Percentiles rank a stretch among this genome's conserved stretches.
Conservation (phyloP, 139 green algal genomes). For the Closterium sp. region DNA sequence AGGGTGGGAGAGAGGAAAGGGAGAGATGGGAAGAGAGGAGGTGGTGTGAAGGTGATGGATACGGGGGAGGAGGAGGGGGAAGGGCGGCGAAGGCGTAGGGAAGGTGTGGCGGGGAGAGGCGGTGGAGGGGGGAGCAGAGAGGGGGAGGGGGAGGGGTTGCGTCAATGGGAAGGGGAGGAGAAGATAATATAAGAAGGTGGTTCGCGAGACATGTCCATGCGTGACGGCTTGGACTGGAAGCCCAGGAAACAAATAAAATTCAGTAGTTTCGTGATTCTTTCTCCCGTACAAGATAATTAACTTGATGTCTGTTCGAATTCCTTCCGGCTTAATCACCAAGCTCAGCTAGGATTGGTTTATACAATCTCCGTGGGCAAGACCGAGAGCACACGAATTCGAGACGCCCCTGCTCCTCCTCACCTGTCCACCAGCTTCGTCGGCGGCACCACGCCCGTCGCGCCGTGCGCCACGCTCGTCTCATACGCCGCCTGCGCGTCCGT, state of each 20-base stretch:
- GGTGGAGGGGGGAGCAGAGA: too few relatives aligned
- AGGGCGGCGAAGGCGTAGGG: background rate
- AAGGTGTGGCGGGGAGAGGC: too few relatives aligned
- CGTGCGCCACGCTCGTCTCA: conserved; percentile 64
- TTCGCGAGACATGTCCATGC: background rate
- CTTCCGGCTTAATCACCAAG: background rate
- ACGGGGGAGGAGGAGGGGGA: background rate
- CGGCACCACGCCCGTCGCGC: conserved; percentile 63
- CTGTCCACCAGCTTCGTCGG: conserved; percentile 62
- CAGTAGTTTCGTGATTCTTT: background rate
- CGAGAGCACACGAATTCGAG: too few relatives aligned
- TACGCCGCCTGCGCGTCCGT: conserved; percentile 78
- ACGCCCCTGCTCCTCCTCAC: too few relatives aligned
- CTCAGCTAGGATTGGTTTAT: too few relatives aligned
- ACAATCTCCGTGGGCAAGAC: background rate
- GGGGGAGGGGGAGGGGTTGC: background rate
- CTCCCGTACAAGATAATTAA: background rate
- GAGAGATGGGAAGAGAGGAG: background rate
- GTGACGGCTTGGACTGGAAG: background rate
- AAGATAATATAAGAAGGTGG: background rate
- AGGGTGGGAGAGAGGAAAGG: background rate
- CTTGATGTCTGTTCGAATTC: background rate
- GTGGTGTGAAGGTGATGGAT: background rate
- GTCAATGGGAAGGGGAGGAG: background rate
- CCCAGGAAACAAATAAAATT: background rate